These are phyloP conservation scores for Coix lacrymajobi DNA, from an alignment of 176 grass and related monocot genomes.

Conservation along the genomic window DNA sequence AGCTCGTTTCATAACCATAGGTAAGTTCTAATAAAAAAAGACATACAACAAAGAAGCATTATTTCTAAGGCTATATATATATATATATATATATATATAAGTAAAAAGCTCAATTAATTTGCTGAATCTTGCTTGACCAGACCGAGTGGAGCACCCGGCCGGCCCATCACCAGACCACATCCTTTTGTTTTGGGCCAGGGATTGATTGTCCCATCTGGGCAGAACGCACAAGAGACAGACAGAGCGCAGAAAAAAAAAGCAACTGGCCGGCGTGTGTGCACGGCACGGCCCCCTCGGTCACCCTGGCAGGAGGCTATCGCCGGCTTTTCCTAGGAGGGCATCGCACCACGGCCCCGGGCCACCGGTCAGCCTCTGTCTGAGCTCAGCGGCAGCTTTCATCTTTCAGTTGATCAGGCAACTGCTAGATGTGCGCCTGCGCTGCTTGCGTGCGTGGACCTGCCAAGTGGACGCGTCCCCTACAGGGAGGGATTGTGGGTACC, in stretches of 20 bases:
- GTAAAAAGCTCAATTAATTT: too few relatives aligned
- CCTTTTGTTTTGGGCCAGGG: conserved; percentile 5
- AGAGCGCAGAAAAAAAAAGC: not conserved
- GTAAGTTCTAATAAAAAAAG: too few relatives aligned
- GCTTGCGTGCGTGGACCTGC: not conserved
- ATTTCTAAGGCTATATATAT: too few relatives aligned
- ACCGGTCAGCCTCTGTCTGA: not conserved
- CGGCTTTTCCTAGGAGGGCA: not conserved
- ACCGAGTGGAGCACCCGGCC: too few relatives aligned
- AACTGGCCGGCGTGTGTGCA: not conserved
- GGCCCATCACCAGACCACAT: too few relatives aligned
- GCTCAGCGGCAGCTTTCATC: not conserved
- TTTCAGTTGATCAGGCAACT: not conserved
- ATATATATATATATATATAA: too few relatives aligned
- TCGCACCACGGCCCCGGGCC: not conserved
- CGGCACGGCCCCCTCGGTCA: not conserved
- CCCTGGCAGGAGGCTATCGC: not conserved
- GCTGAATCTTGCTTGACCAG: too few relatives aligned
- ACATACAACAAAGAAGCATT: too few relatives aligned
- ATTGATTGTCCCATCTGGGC: conserved; percentile 4
- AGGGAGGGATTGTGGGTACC: not conserved
- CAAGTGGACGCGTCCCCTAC: not conserved
- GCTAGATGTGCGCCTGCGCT: not conserved
- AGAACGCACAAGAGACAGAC: not conserved
- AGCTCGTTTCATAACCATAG: too few relatives aligned